Conservation (phyloP, 1,284 basidiomycete species). For the Spongiforma sp. region DNA sequence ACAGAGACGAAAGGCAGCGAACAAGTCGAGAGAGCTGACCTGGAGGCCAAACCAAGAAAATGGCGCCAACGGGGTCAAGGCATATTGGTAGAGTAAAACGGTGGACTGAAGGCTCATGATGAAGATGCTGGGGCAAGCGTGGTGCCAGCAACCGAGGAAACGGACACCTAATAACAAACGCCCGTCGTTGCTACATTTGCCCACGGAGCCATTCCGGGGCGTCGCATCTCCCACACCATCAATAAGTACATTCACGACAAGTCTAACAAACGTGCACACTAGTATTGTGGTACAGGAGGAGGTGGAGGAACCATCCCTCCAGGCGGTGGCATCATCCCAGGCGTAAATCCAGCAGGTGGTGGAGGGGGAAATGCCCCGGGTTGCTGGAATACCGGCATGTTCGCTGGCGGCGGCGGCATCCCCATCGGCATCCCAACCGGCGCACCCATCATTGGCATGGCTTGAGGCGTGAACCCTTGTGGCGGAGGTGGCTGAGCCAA, state of each 20-base stretch:
- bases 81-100: constrained; percentile 55
- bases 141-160: too few species aligned
- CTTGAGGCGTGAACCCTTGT: constrained; percentile 70
- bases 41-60: constrained; percentile 69
- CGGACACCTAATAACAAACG: too few species aligned
- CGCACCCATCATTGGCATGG: constrained; percentile 44
- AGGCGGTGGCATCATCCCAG: constrained; percentile 37
- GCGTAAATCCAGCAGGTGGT: constrained; percentile 37
- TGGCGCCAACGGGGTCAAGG: constrained; percentile 64
- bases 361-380: constrained; percentile 39
- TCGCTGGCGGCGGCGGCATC: constrained; percentile 43
- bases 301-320: constrained; percentile 40
- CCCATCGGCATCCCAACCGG: constrained; percentile 43
- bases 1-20: constrained; percentile 69
- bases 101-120: constrained; percentile 47
- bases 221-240: background rate
- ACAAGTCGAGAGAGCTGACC: constrained; percentile 67
- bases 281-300: constrained; percentile 39
- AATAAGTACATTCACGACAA: too few species aligned
- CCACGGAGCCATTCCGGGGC: constrained; percentile 8
- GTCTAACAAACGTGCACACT: constrained; percentile 20
- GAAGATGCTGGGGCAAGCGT: background rate
- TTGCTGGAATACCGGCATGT: constrained; percentile 40
- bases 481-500: constrained; percentile 74
- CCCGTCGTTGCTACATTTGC: background rate